Evolutionary conservation across 2,329 filamentous ascomycete species (phyloP).

Genomic region (Elsinoe arachidis): DNA sequence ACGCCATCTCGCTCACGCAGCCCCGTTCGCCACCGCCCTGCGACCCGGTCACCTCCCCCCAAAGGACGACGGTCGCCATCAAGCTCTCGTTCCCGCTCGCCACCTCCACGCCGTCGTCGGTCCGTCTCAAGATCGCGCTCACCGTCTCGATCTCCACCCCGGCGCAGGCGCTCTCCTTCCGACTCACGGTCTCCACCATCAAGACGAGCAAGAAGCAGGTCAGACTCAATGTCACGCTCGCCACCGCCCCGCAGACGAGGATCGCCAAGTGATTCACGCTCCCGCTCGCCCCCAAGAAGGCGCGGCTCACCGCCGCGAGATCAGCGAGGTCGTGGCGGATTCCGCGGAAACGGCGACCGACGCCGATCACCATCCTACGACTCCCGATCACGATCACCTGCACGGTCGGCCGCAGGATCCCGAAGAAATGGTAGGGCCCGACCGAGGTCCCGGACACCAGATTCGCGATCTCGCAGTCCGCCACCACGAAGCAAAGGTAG

Average conservation of each 20-base stretch:
- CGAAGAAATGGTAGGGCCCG: not conserved
- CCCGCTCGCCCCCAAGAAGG: constrained; percentile 1
- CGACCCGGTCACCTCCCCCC: constrained; percentile 18
- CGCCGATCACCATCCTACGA: constrained; percentile 7
- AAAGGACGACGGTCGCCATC: constrained; percentile 19
- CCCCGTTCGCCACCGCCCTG: constrained; percentile 13
- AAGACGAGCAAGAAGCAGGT: constrained; percentile 14
- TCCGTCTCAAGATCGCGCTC: constrained; percentile 12
- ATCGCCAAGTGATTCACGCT: not conserved
- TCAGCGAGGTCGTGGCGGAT: not conserved
- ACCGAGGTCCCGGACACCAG: constrained; percentile 1
- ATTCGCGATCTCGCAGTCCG: constrained; percentile 12
- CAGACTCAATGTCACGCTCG: constrained; percentile 19
- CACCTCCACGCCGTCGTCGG: constrained; percentile 13
- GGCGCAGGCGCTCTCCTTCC: constrained; percentile 13
- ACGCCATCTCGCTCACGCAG: constrained; percentile 12
- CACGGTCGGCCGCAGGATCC: not conserved
- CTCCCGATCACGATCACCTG: not conserved
- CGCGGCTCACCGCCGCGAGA: not conserved
- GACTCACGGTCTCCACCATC: constrained; percentile 15
- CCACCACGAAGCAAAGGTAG: constrained; percentile 5
- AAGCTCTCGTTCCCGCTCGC: constrained; percentile 12
- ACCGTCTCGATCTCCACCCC: constrained; percentile 12
- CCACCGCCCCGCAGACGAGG: not conserved
- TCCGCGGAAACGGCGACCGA: not conserved